A percentile compares a stretch with the other conserved stretches of the same genome.
phyloP scores from a whole-genome alignment of 179 eudicot genomes.

The Patellifolia procumbens region DNA sequence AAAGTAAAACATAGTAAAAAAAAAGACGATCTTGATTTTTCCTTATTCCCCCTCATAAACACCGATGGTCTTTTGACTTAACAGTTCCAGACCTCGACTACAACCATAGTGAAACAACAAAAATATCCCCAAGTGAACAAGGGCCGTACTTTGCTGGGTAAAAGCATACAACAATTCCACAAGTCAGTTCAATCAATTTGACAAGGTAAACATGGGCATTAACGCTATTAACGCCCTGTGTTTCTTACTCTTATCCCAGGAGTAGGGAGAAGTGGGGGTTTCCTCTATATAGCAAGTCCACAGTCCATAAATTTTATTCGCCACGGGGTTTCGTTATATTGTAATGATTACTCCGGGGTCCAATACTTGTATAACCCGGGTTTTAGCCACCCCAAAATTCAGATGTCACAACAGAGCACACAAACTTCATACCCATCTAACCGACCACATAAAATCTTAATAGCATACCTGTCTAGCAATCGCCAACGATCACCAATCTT shows the following conservation, averaged over 20 bases:
- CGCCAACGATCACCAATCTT: slow-evolving; percentile 91
- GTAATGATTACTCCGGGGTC: no score
- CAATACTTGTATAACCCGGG: no score
- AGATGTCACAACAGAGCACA: no score
- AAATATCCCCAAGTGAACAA: not conserved
- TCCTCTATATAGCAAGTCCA: not conserved
- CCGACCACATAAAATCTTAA: not conserved
- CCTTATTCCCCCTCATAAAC: slow-evolving; percentile 2
- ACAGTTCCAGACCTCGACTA: slow-evolving; percentile 4
- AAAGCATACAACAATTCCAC: not conserved
- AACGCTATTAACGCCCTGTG: not conserved
- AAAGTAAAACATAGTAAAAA: not conserved
- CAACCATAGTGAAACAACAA: not conserved
- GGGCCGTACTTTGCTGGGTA: not conserved
- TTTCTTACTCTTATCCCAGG: not conserved
- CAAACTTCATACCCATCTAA: no score
- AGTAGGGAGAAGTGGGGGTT: not conserved
- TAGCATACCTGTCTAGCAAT: slow-evolving; percentile 79
- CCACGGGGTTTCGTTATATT: not conserved
- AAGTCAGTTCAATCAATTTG: not conserved
- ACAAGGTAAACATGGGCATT: not conserved
- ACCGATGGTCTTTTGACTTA: not conserved
- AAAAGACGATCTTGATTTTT: not conserved
- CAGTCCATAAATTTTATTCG: not conserved
- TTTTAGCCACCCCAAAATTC: no score